Evolutionary conservation across 2,329 filamentous ascomycete species (phyloP), one percentile per base, ranked within the genome.

Genomic region (Pseudogymnoascus sp.): DNA sequence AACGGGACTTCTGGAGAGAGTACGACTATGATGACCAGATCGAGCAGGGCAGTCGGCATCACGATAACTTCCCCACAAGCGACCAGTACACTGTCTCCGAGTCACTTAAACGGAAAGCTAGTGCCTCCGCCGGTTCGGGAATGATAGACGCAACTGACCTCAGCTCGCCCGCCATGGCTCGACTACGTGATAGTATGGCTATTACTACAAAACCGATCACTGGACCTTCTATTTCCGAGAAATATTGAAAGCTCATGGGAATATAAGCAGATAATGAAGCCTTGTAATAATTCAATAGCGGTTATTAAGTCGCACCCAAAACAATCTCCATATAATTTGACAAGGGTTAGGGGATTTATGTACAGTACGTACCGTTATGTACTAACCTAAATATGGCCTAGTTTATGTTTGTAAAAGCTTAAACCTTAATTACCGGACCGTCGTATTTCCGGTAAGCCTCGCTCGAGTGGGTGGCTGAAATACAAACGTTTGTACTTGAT

Each of bases 1-100:
- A 90, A 77, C 86, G 80, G 74, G 81, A 87, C 66, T 92, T 92
- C 70, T 91, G 88, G 88, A 77, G 77, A 37, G 71, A 73, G 6
- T 71, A 76, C 19, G 66, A 72, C 37, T 52, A 52, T 7, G 45
- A 52, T 30, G 45, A 52, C 26, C 23, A 30, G 30, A 30, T 52
- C 3, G 45, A 52, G 23, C 45, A 30, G 26, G 45, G 45, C 8
- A 52, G 18, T n/a, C 9, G 26, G 3, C 45, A 52, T n/a, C 45
- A 52, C 5, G 45, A 52, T 30, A 52, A 26, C 23, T 30, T 52
- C 9, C 45, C 45, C 26, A 30, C 45, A 30, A 52, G 23, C 26
- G 45, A 52, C 15, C 23, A 52, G 7, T 52, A 52, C 15, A 30
- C 26, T 4, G 26, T 30, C 45, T 52, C 45, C 9, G 45, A 19